Percentiles rank a stretch among this genome's conserved stretches.
Evolutionary conservation across 2,329 filamentous ascomycete species (phyloP).

Genomic region (Arthrobotrys megalospora): DNA sequence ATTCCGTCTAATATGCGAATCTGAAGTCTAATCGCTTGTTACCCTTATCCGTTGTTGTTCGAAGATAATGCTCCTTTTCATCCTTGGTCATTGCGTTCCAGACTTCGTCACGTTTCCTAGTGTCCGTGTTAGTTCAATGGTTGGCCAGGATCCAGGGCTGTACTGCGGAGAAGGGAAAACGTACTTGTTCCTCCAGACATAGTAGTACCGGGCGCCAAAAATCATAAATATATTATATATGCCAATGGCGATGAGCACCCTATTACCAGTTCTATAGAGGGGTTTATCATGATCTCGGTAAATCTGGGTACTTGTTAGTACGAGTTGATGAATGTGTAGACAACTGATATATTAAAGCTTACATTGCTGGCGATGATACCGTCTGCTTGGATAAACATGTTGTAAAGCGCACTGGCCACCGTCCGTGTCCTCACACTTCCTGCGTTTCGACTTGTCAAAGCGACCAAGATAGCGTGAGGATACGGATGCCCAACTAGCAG

Average conservation of each 20-base stretch:
- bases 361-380: slow-evolving; percentile 70
- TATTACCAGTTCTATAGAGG: slow-evolving; percentile 73
- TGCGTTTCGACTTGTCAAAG: slow-evolving; percentile 75
- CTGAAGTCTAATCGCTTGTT: slow-evolving; percentile 70
- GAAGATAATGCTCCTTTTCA: slow-evolving; percentile 71
- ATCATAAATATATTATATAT: slow-evolving; percentile 71
- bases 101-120: slow-evolving; percentile 60
- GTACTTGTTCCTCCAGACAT: slow-evolving; percentile 71
- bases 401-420: slow-evolving; percentile 77
- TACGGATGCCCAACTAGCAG: slow-evolving; percentile 73
- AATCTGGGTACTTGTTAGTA: slow-evolving; percentile 66
- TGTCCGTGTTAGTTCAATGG: slow-evolving; percentile 2
- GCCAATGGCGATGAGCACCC: slow-evolving; percentile 71
- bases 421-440: slow-evolving; percentile 76
- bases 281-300: slow-evolving; percentile 73
- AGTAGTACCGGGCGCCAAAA: slow-evolving; percentile 72
- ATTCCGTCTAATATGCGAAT: slow-evolving; percentile 66
- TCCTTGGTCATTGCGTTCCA: slow-evolving; percentile 71
- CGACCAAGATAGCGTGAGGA: slow-evolving; percentile 74
- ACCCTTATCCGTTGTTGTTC: slow-evolving; percentile 68
- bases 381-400: slow-evolving; percentile 71
- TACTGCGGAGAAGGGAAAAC: slow-evolving; percentile 20
- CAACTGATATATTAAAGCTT: slow-evolving; percentile 39
- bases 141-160: neutral
- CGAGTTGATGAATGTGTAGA: slow-evolving; percentile 4